A percentile compares a stretch with the other conserved stretches of the same genome.
These are phyloP conservation scores for Moelleriella libera DNA, from an alignment of 2,329 filamentous ascomycete genomes.

Conservation along the genomic window DNA sequence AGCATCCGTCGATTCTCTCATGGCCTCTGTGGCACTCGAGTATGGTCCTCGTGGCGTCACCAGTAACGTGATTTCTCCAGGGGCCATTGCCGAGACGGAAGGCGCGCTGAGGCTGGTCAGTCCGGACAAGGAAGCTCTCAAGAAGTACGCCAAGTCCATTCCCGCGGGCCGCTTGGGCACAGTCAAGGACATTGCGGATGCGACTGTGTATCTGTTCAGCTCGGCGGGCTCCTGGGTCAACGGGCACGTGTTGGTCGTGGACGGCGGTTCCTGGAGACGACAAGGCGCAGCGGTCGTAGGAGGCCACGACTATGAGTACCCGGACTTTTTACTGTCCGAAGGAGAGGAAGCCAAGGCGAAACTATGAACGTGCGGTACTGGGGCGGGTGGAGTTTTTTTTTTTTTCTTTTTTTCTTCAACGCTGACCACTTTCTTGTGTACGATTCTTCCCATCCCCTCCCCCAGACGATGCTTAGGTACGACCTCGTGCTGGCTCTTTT, in stretches of 20 bases:
- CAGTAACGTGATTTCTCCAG: constrained; percentile 79
- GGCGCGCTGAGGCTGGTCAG: constrained; percentile 52
- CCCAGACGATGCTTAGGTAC: no score
- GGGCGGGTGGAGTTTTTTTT: not conserved
- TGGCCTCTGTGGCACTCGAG: constrained; percentile 68
- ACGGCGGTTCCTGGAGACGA: constrained; percentile 44
- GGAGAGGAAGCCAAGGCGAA: constrained; percentile 23
- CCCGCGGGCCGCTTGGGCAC: constrained; percentile 66
- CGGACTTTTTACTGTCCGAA: constrained; percentile 26
- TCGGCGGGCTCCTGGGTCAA: constrained; percentile 79
- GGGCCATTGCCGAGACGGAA: constrained; percentile 76
- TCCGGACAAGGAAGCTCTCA: constrained; percentile 15
- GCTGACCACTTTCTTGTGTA: no score
- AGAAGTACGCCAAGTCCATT: constrained; percentile 30
- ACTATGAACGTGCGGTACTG: constrained; percentile 14
- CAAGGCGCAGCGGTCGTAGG: constrained; percentile 32
- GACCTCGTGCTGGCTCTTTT: no score
- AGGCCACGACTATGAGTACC: constrained; percentile 30
- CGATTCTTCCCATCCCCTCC: no score
- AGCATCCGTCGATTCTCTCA: constrained; percentile 76
- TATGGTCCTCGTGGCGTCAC: constrained; percentile 79
- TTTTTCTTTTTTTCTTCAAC: not conserved
- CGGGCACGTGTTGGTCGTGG: constrained; percentile 66
- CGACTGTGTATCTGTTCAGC: constrained; percentile 78
- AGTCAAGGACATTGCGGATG: constrained; percentile 81